Base-by-base conservation (phyloP, 2,329 filamentous ascomycete species). In the Neonectria ditissima region DNA sequence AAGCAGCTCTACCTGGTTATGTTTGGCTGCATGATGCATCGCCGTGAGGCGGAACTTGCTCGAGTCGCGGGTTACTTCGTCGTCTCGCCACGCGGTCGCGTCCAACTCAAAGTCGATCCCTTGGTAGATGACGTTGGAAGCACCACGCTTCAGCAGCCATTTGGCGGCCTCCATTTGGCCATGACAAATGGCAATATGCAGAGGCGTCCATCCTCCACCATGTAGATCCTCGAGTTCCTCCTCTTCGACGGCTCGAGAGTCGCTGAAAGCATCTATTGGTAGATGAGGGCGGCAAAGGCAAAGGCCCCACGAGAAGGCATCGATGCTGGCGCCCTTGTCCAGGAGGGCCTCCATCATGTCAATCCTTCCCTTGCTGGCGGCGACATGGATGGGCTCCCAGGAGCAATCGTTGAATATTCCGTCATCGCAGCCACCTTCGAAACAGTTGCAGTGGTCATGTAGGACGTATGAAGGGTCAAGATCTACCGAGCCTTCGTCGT, bases 391-490 rank as follows among this genome's bases (percentile, higher is more conserved):
- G 28, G 72, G 65, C 45, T 71, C 65, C 72, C 71, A 74, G 34
- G 69, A 67, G 34, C 72, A 74, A 52, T 74, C 72, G 54, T 70
- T 73, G 56, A 74, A 74, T 30, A 74, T 74, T 28, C 72, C 72
- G 20, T 74, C 71, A 39, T 74, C 72, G 61, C 72, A 74, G 11
- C 70, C 71, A 44, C 63, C 68, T 43, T 62, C 69, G 53, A 74
- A 74, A 58, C 72, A 73, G 51, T 68, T 70, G 65, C 72, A 74
- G 11, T 63, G 41, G 10, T 74, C 65, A 54, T 74, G 72, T 32
- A 62, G 43, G 22, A 74, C 65, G 59, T 72, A 74, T 22, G 65
- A 62, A 48, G 67, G 41, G 39, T 74, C 69, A 26, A 74, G 62
- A 34, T 74, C 70, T n/a, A 74, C 72, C 32, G 72, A 74, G 18